Base-by-base conservation (phyloP, 2,329 filamentous ascomycete species). In the Curvularia verruculosa region DNA sequence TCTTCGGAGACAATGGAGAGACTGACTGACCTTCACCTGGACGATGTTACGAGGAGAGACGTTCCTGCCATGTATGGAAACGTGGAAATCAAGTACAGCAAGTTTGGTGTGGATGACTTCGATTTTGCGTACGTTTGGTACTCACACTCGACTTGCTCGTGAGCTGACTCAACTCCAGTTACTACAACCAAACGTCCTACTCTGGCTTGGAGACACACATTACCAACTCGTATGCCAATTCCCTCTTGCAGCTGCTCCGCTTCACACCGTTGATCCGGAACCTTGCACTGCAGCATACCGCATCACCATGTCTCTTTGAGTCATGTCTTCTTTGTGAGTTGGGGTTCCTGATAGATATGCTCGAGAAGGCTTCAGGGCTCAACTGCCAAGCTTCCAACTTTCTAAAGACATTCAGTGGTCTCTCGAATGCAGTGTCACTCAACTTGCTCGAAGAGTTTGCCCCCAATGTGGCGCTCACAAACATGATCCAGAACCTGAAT, bases 81-180 rank as follows among this genome's bases (percentile, higher is more conserved):
- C 68, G 90, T 97, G 10, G 94, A 98, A 75, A 99, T 99, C 79
- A 97, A 97, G 75, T 99, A 98, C 80, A 97, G 94, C 82, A 96
- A 92, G 73, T 99, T 97, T 76, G 95, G 95, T 19, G 92, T 99
- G n/a, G 94, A 98, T 70, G 96, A 99, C 76, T 99, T 99, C 75
- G 95, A 99, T 76, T 99, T 99, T 78, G 89, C 90, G 87, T 91
- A 79, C 69, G 86, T 34, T 13, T 23, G 41, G 13, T 9, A 10
- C 36, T 5, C 7, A 5, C 21, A 15, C 9, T 24, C 15, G 34
- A 18, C 51, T 55, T 45, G 15, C 15, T 23, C 21, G 23, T 44
- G 23, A 19, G 4, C 52, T 72, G 55, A 18, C 21, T 15, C 5
- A 29, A 8, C 13, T 12, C 10, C 63, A 92, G 91, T 55, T 98